A percentile compares a stretch with the other conserved stretches of the same genome.
Conservation (phyloP, 768 basidiomycete genomes). For the Termitomyces sp. region DNA sequence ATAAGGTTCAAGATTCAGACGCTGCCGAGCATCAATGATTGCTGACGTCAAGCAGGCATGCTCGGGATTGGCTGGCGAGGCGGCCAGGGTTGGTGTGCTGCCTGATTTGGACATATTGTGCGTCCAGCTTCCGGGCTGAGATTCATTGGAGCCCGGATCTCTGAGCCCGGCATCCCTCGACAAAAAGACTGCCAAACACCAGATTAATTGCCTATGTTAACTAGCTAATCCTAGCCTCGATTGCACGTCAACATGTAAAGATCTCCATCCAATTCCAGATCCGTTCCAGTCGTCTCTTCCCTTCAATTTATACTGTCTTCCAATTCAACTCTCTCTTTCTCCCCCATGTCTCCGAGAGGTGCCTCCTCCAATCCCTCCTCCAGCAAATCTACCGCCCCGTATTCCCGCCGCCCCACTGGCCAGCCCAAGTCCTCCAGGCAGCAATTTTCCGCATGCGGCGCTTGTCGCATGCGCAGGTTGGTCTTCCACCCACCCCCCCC, state of each 20-base stretch:
- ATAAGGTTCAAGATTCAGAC: slow-evolving; percentile 7
- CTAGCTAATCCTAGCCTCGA: slow-evolving; percentile 11
- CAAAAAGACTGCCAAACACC: slow-evolving; percentile 19
- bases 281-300: slow-evolving; percentile 32
- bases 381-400: slow-evolving; percentile 30
- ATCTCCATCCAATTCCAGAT: slow-evolving; percentile 31
- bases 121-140: not conserved
- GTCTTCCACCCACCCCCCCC: slow-evolving; percentile 7
- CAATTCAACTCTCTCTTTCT: slow-evolving; percentile 24
- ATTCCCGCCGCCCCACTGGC: slow-evolving; percentile 46
- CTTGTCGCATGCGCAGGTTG: slow-evolving; percentile 84
- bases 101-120: not conserved
- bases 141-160: slow-evolving; percentile 19
- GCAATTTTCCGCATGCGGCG: slow-evolving; percentile 92
- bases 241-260: slow-evolving; percentile 25
- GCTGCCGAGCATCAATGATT: not conserved
- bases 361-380: slow-evolving; percentile 28
- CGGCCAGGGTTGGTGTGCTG: not conserved
- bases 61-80: not conserved
- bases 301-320: slow-evolving; percentile 26
- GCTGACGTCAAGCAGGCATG: slow-evolving; percentile 2
- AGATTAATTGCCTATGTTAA: slow-evolving; percentile 9
- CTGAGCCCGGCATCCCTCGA: slow-evolving; percentile 30
- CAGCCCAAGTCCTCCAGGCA: slow-evolving; percentile 73
- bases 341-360: slow-evolving; percentile 55